Conservation (phyloP, 768 basidiomycete genomes). For the Amanita rubescens region DNA sequence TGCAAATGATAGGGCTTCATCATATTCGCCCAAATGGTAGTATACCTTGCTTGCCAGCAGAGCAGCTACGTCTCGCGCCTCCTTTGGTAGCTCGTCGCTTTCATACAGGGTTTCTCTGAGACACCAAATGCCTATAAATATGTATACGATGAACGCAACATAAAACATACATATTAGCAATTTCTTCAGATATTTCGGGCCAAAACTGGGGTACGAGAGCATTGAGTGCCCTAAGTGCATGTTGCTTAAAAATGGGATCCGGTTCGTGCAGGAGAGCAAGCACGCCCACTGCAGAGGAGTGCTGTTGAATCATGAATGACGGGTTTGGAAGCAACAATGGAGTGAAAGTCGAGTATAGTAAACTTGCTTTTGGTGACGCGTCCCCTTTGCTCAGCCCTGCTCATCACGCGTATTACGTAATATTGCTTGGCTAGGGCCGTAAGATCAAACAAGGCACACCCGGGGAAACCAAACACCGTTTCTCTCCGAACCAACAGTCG, state of each 20-base stretch:
- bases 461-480: constrained; percentile 1
- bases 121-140: constrained; percentile 6
- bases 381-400: constrained; percentile 29
- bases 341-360: constrained; percentile 14
- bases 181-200: constrained; percentile 97
- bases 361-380: constrained; percentile 30
- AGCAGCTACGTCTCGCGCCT: constrained; percentile 77
- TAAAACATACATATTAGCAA: constrained; percentile 72
- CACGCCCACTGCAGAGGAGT: constrained; percentile 83
- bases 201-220: constrained; percentile 90
- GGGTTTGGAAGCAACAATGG: constrained; percentile 17
- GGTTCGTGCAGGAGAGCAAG: constrained; percentile 89
- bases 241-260: constrained; percentile 79
- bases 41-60: constrained; percentile 97
- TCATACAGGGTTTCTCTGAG: constrained; percentile 87
- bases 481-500: constrained; percentile 9
- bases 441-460: background rate
- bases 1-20: constrained; percentile 93
- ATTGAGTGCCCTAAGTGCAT: constrained; percentile 82
- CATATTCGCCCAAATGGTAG: constrained; percentile 92
- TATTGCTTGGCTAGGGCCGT: constrained; percentile 31
- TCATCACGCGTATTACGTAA: constrained; percentile 21
- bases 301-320: constrained; percentile 56
- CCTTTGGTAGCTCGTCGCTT: constrained; percentile 62
- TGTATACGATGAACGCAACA: constrained; percentile 6